phyloP scores from a whole-genome alignment of 228 moss, liverwort and hornwort species.

The Sphagnum magellanicum region DNA sequence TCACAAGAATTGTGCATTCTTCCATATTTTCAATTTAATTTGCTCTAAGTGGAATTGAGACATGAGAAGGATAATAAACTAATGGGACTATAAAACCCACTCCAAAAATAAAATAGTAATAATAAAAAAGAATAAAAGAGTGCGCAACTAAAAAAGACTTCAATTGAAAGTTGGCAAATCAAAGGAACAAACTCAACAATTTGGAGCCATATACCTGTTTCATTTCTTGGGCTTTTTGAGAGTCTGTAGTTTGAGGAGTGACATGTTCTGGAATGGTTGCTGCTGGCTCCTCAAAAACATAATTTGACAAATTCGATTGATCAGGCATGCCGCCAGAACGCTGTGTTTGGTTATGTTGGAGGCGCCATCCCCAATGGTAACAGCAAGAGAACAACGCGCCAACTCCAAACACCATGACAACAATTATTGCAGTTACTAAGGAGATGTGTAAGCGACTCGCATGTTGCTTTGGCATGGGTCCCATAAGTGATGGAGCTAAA shows the following conservation, averaged over 20 bases:
- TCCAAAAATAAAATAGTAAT: too few relatives aligned
- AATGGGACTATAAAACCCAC: too few relatives aligned
- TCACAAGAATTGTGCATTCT: too few relatives aligned
- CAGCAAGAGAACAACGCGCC: conserved; percentile 1
- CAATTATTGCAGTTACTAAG: neutral
- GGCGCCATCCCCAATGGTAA: conserved; percentile 1
- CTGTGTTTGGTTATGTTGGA: neutral
- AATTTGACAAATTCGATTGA: neutral
- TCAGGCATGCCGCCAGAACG: neutral
- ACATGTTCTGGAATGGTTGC: too few relatives aligned
- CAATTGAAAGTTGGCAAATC: too few relatives aligned
- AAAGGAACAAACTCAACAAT: neutral
- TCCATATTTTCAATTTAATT: too few relatives aligned
- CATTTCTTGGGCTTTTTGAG: neutral
- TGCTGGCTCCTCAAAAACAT: neutral
- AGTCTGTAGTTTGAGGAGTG: neutral
- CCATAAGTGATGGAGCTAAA: too few relatives aligned
- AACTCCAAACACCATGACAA: neutral
- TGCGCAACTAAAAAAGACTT: too few relatives aligned
- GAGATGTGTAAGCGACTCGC: neutral
- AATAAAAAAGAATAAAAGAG: too few relatives aligned
- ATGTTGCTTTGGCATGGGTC: neutral
- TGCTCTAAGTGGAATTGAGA: too few relatives aligned
- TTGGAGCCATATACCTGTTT: neutral
- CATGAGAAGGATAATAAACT: too few relatives aligned